These are phyloP conservation scores for Pseudohalonectria lignicola DNA, from an alignment of 2,329 filamentous ascomycete species.

Conservation along the genomic window DNA sequence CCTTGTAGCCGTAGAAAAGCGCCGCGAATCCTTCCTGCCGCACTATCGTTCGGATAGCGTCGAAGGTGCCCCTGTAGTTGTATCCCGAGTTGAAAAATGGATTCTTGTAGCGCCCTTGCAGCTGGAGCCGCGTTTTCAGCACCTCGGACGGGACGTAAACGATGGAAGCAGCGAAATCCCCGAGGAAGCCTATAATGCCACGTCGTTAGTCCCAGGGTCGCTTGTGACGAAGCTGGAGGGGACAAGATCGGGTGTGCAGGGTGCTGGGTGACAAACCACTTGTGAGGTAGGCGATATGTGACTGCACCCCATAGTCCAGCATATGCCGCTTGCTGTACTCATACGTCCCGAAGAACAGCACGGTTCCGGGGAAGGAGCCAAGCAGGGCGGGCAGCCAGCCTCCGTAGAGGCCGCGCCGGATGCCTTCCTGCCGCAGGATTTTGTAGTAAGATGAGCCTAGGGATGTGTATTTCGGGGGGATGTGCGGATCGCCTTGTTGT, in stretches of 20 bases:
- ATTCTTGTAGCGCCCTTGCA: slow-evolving; percentile 93
- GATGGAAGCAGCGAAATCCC: slow-evolving; percentile 82
- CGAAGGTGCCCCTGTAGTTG: slow-evolving; percentile 79
- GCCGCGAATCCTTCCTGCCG: slow-evolving; percentile 72
- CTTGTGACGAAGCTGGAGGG: not conserved
- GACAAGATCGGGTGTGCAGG: no score
- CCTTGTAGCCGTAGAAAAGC: slow-evolving; percentile 94
- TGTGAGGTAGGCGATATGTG: slow-evolving; percentile 74
- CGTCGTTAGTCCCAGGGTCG: not conserved
- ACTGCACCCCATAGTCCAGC: slow-evolving; percentile 73
- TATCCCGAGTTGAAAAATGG: slow-evolving; percentile 89
- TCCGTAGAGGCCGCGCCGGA: slow-evolving; percentile 77
- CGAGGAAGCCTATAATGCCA: slow-evolving; percentile 60
- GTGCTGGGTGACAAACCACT: slow-evolving; percentile 48
- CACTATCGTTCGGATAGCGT: slow-evolving; percentile 79
- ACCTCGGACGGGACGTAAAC: slow-evolving; percentile 97
- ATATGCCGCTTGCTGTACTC: slow-evolving; percentile 88
- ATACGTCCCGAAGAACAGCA: slow-evolving; percentile 93
- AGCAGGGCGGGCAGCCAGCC: slow-evolving; percentile 87
- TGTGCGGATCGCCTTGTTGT: slow-evolving; percentile 89
- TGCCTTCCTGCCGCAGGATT: slow-evolving; percentile 85
- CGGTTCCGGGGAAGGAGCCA: slow-evolving; percentile 86
- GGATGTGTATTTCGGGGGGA: slow-evolving; percentile 86
- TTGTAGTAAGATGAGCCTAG: slow-evolving; percentile 85
- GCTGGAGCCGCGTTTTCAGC: slow-evolving; percentile 88